These are phyloP conservation scores for Starmerella cellae DNA, from an alignment of 805 yeast genomes.

Conservation along the genomic window DNA sequence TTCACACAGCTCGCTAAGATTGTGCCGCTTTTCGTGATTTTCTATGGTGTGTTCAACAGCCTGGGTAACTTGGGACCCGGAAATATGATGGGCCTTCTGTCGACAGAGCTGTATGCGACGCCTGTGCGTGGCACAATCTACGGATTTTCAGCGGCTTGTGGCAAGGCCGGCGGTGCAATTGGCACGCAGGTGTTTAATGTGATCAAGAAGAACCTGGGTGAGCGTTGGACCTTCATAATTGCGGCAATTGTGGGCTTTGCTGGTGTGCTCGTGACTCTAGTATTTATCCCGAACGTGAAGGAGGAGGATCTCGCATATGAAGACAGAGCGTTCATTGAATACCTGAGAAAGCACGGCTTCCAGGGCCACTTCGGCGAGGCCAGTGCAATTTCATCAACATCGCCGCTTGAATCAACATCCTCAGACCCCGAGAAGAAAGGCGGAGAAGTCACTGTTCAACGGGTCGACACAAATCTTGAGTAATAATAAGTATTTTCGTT, in stretches of 20 bases:
- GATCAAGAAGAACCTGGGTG: conserved; percentile 49
- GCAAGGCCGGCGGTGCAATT: conserved; percentile 75
- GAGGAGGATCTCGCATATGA: conserved; percentile 59
- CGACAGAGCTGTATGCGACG: conserved; percentile 61
- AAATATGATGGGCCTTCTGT: conserved; percentile 52
- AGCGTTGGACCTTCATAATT: conserved; percentile 64
- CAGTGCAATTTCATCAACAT: too few relatives aligned
- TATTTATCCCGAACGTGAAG: conserved; percentile 53
- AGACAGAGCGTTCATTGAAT: conserved; percentile 50
- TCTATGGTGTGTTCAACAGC: conserved; percentile 61
- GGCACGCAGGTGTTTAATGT: conserved; percentile 65
- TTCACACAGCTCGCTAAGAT: conserved; percentile 44
- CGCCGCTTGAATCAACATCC: too few relatives aligned
- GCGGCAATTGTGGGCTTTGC: conserved; percentile 59
- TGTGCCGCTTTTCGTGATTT: conserved; percentile 50
- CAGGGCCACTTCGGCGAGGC: conserved; percentile 27
- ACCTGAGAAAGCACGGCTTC: conserved; percentile 48
- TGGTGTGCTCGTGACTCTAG: conserved; percentile 46
- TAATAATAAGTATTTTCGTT: too few relatives aligned
- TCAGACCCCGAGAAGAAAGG: too few relatives aligned
- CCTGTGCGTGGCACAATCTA: conserved; percentile 65
- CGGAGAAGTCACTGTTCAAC: too few relatives aligned
- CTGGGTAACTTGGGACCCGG: conserved; percentile 72
- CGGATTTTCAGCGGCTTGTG: conserved; percentile 66
- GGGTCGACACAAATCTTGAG: too few relatives aligned